Evolutionary conservation across 345 rosid species (phyloP).

Genomic region (Bruguiera parviflora): DNA sequence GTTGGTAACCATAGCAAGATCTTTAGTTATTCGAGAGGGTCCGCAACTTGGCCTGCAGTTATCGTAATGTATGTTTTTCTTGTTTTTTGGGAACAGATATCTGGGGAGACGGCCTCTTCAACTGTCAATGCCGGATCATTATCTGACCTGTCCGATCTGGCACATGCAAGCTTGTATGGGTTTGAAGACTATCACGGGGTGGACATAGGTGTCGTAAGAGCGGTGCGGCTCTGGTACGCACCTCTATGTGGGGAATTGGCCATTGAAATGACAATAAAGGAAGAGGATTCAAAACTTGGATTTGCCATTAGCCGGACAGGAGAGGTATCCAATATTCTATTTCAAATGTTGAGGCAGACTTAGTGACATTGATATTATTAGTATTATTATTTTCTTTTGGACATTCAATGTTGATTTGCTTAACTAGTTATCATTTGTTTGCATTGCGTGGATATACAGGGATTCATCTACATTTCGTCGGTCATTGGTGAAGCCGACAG

Average conservation of each 20-base stretch:
- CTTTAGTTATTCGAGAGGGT: not conserved
- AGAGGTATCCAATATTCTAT: constrained; percentile 47
- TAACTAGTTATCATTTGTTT: not conserved
- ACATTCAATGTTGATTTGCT: not conserved
- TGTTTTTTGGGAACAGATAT: constrained; percentile 51
- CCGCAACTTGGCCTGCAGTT: not conserved
- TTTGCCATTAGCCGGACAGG: constrained; percentile 98
- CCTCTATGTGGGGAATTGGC: constrained; percentile 68
- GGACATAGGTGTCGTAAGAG: constrained; percentile 93
- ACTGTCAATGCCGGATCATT: constrained; percentile 78
- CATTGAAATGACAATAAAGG: constrained; percentile 64
- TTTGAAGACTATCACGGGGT: constrained; percentile 98
- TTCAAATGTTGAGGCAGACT: not conserved
- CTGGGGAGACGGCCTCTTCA: constrained; percentile 91
- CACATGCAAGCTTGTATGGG: constrained; percentile 77
- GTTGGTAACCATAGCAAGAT: too few species aligned
- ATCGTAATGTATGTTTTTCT: not conserved
- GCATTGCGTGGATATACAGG: constrained; percentile 35
- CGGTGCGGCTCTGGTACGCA: constrained; percentile 88
- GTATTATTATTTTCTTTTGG: not conserved
- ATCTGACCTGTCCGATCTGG: constrained; percentile 73
- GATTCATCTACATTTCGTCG: constrained; percentile 86
- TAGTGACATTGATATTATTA: too few species aligned
- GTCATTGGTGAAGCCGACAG: constrained; percentile 61
- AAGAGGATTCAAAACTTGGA: constrained; percentile 79